These are phyloP conservation scores for Clarireedia hainanense DNA, from an alignment of 2,329 filamentous ascomycete genomes.

Conservation along the genomic window DNA sequence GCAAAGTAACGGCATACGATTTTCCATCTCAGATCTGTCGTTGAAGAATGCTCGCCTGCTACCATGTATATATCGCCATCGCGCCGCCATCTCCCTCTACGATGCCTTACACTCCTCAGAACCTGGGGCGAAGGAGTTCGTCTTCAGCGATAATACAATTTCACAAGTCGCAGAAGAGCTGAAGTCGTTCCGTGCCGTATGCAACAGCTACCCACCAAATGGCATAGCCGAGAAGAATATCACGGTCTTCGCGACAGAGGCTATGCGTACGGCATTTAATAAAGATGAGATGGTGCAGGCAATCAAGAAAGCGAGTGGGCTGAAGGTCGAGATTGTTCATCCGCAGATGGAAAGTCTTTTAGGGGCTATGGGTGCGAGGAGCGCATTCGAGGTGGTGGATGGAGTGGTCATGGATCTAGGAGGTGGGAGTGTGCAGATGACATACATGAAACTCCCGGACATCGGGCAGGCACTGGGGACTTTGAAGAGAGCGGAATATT, in stretches of 20 bases:
- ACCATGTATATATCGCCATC: constrained; percentile 68
- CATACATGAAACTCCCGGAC: constrained; percentile 46
- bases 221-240: constrained; percentile 58
- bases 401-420: constrained; percentile 84
- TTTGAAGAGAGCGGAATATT: constrained; percentile 33
- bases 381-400: constrained; percentile 59
- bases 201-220: constrained; percentile 45
- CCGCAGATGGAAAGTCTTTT: constrained; percentile 77
- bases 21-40: constrained; percentile 78
- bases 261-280: constrained; percentile 75
- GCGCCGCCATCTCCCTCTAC: constrained; percentile 77
- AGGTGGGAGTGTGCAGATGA: constrained; percentile 61
- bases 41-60: constrained; percentile 65
- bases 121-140: constrained; percentile 25
- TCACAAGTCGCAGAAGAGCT: constrained; percentile 57
- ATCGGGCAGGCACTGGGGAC: no score
- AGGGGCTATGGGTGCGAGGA: constrained; percentile 76
- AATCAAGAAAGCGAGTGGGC: constrained; percentile 57
- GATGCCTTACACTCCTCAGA: constrained; percentile 59
- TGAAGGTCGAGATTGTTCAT: constrained; percentile 63
- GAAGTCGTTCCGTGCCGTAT: constrained; percentile 63
- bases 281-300: constrained; percentile 56
- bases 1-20: constrained; percentile 79
- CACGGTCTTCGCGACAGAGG: constrained; percentile 78
- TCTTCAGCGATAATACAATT: constrained; percentile 51